Base-by-base conservation (phyloP, 371 early-diverging fungal species). In the Conidiobolus coronatus region DNA sequence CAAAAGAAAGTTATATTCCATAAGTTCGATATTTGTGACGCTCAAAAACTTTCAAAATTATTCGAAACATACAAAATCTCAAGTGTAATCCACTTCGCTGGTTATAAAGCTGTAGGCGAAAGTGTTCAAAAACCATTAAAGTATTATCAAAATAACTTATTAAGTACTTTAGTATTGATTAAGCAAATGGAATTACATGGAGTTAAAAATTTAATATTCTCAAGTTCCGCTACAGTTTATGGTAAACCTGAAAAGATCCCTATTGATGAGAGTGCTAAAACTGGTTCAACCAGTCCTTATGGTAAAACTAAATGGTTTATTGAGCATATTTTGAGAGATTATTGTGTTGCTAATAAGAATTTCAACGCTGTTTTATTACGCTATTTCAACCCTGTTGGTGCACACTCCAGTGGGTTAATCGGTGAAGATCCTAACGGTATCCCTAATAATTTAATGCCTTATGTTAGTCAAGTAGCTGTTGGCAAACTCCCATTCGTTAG, bases 361-460 rank as follows among this genome's bases (percentile, higher is more conserved):
- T 77, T 72, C 74, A 70, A 70, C 46, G 76, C 73, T 4, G 66
- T 78, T 18, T 56, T 84, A 41, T 59, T 86, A 36, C 62, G 87
- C 37, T 92, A 85, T 63, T 92, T 92, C 52, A 92, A 92, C 58
- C 91, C 93, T 17, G 76, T 81, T 5, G 82, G 86, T 15, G 91
- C 92, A 0, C 90, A 90, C 60, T 59, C 65, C 20, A 75, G 79
- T 13, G 91, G 91, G 29, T 45, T 68, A 48, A 79, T 92, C 50
- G 93, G 93, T 37, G 93, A 92, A 53, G 73, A 82, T 55, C 85
- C 87, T 5, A 66, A 65, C 50, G 81, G 81, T 42, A 65, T 75
- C 20, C 91, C 92, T 18, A 79, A 79, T 58, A 92, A 91, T 57
- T 63, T 92, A 24, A 73, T 91, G 65, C 91, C 93, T 1, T 85